Conservation (phyloP, 1,284 basidiomycete genomes). For the Flammula alnicola region DNA sequence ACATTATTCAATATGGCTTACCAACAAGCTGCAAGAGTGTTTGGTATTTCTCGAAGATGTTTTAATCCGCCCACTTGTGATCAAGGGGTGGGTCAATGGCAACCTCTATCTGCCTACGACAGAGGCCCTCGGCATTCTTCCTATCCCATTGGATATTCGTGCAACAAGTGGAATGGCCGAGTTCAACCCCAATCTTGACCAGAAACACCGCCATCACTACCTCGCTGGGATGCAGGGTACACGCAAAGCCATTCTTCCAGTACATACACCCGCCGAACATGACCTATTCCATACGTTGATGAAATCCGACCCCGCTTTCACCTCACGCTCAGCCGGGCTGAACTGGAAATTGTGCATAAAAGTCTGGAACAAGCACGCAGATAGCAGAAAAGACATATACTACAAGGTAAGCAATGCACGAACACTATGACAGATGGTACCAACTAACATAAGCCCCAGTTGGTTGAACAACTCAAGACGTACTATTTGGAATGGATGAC, state of each 20-base stretch:
- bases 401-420: neutral
- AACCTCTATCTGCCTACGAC: constrained; percentile 29
- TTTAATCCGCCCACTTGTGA: constrained; percentile 9
- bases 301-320: constrained; percentile 6
- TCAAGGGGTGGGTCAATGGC: constrained; percentile 31
- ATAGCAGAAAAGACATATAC: too few species aligned
- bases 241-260: constrained; percentile 25
- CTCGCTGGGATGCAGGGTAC: constrained; percentile 27
- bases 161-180: constrained; percentile 21
- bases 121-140: constrained; percentile 31
- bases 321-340: constrained; percentile 5
- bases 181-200: constrained; percentile 13
- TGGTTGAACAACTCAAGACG: constrained; percentile 19
- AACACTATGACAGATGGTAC: neutral
- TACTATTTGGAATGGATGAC: constrained; percentile 26
- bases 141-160: constrained; percentile 25
- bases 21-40: constrained; percentile 20
- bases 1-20: constrained; percentile 25
- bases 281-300: constrained; percentile 18
- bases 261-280: constrained; percentile 23
- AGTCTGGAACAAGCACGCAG: constrained; percentile 25
- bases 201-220: constrained; percentile 18
- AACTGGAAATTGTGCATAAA: constrained; percentile 13
- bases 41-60: constrained; percentile 8
- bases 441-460: constrained; percentile 3